phyloP scores from a whole-genome alignment of 768 basidiomycete genomes.

The Leccinum olivaceopallidum region DNA sequence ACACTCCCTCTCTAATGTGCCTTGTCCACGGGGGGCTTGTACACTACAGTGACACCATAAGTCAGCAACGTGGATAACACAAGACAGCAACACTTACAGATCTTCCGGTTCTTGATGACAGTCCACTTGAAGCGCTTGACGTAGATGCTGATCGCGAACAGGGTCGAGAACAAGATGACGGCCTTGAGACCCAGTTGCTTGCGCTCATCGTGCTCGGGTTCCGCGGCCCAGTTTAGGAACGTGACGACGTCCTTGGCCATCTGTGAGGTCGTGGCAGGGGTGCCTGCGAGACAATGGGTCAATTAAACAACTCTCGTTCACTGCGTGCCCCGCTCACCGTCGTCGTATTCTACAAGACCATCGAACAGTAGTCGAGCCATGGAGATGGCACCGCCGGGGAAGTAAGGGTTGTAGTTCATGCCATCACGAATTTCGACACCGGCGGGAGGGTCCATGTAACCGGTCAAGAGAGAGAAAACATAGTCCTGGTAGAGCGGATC shows the following conservation, averaged over 20 bases:
- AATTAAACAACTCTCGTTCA: neutral
- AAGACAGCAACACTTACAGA: slow-evolving; percentile 54
- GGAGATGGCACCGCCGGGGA: slow-evolving; percentile 97
- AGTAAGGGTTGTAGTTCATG: slow-evolving; percentile 99
- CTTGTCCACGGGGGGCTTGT: slow-evolving; percentile 40
- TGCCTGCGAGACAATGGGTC: slow-evolving; percentile 50
- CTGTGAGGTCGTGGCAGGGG: slow-evolving; percentile 94
- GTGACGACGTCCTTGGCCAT: slow-evolving; percentile 99
- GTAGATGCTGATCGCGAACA: slow-evolving; percentile 80
- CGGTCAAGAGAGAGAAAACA: slow-evolving; percentile 94
- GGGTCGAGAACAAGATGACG: slow-evolving; percentile 85
- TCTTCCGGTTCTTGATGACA: slow-evolving; percentile 90
- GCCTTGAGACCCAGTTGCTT: slow-evolving; percentile 98
- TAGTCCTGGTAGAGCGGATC: slow-evolving; percentile 67
- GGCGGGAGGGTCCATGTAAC: slow-evolving; percentile 95
- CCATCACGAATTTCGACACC: slow-evolving; percentile 94
- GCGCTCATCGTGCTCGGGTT: slow-evolving; percentile 97
- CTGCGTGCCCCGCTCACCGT: slow-evolving; percentile 53
- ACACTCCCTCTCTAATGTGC: slow-evolving; percentile 29
- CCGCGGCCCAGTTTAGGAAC: slow-evolving; percentile 96
- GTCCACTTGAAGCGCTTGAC: slow-evolving; percentile 97
- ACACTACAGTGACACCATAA: slow-evolving; percentile 28
- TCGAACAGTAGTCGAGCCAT: slow-evolving; percentile 98
- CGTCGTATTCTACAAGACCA: slow-evolving; percentile 94
- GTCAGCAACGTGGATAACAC: slow-evolving; percentile 7